Base-by-base conservation (phyloP, 148 eudicot genomes). In the Heliosperma pusillum region DNA sequence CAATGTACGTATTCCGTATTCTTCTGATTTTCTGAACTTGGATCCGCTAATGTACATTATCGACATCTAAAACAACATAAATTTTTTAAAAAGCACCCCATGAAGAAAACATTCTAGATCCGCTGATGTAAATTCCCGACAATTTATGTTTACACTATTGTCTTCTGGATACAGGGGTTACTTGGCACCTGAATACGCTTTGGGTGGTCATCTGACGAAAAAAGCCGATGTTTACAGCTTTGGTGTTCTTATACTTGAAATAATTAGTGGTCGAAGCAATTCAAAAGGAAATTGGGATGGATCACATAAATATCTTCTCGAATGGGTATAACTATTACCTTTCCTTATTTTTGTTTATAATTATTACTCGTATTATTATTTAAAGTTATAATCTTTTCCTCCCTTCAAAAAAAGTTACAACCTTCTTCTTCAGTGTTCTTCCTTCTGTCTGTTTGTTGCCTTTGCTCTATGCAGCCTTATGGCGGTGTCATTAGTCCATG, bases 181-280 rank as follows among this genome's bases (percentile, higher is more conserved):
- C 83, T 83, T 95, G 81, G 98, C 98, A 59, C 98, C 98, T 17
- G 98, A 95, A 73, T 95, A 95, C 83, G 96, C 78, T 58, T 29
- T 90, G 82, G 91, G 92, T 47, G 96, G 97, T 42, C 96, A 85
- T 62, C 81, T 95, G 53, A 91, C 97, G n/a, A 72, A 74, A 85
- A 92, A 88, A 82, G 97, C 98, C 3, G 98, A 95, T 77, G 91
- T 95, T 25, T 95, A 95, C 80, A 95, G 98, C 87, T 95, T 88
- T 73, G 98, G 98, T 25, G 87, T 95, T 40, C 89, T 95, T 57
- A 71, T 88, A 57, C 87, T 95, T 69, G 96, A 95, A 84, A 76
- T 87, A 22, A 62, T 95, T 73, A 95, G 90, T 71, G 97, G 97
- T 70, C 88, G 77, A 82, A 85, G 93, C 80, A 87, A 89, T 76